These are phyloP conservation scores for Veloboletus limbatus DNA, from an alignment of 1,284 basidiomycete genomes.

Conservation along the genomic window DNA sequence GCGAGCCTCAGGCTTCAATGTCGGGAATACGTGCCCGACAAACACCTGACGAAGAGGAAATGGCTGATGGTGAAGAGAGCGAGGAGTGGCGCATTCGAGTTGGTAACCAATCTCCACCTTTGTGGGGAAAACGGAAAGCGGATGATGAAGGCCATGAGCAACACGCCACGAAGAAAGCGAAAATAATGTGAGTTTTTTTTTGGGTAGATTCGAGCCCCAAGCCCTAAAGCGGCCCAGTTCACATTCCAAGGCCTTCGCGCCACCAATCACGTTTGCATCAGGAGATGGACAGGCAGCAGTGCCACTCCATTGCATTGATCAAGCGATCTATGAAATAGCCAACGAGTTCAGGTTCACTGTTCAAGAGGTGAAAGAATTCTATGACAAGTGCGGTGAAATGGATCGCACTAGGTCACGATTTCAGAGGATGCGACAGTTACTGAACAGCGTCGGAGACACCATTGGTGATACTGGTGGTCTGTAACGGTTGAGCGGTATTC, in stretches of 20 bases:
- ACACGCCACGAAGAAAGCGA: constrained; percentile 25
- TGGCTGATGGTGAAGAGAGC: constrained; percentile 58
- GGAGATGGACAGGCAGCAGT: constrained; percentile 5
- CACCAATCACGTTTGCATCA: constrained; percentile 9
- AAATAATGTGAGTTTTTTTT: constrained; percentile 26
- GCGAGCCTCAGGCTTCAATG: constrained; percentile 15
- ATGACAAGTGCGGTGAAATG: constrained; percentile 67
- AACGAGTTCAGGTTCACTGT: constrained; percentile 62
- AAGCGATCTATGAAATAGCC: constrained; percentile 60
- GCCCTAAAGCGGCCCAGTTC: constrained; percentile 7
- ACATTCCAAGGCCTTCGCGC: constrained; percentile 1
- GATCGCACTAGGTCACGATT: constrained; percentile 59
- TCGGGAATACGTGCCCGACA: constrained; percentile 24
- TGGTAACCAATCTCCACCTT: constrained; percentile 57
- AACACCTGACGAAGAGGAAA: constrained; percentile 49
- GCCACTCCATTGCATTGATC: constrained; percentile 58
- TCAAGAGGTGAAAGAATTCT: constrained; percentile 71
- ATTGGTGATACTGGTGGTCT: constrained; percentile 23
- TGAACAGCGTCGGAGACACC: constrained; percentile 42
- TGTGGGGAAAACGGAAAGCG: constrained; percentile 62
- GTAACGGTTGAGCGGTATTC: constrained; percentile 9
- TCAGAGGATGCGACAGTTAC: constrained; percentile 57
- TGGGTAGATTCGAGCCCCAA: neutral
- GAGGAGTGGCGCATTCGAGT: constrained; percentile 63
- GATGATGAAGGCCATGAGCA: constrained; percentile 34